Evolutionary conservation across 1,284 basidiomycete genomes (phyloP), one percentile per base, ranked within the genome.

Genomic region (Kwoniella shivajii): DNA sequence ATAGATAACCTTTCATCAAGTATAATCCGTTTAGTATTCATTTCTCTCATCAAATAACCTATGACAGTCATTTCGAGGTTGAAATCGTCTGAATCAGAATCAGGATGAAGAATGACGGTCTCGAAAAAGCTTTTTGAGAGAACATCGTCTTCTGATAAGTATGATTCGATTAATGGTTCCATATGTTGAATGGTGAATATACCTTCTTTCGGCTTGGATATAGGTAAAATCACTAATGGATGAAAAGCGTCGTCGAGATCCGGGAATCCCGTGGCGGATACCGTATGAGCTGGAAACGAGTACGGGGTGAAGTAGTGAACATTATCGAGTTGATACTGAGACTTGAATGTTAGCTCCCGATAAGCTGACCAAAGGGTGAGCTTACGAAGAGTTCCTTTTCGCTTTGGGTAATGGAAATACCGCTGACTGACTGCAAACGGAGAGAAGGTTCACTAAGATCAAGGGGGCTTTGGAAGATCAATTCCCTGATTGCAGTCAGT

Each of bases 101-200:
- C 30, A 7, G 47, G 50, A 9, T 34, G 31, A 7, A 61, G 29
- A 41, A 57, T 30, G 34, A 55, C 38, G 14, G 50, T 57, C n/a
- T 46, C 38, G 29, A 57, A 56, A 33, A 41, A 55, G 4, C 30
- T 7, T 20, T 10, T 13, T 5, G 59, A 33, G 18, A 57, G 42
- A 31, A 61, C 59, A 33, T 61, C 59, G 37, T 57, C 59, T 27
- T 51, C 29, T 5, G 31, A 13, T 6, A 57, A 27, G 24, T 61
- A 61, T 3, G 26, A n/a, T 18, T 52, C 30, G 16, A 52, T 22
- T 9, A 52, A 1, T 24, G 50, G 50, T 26, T 18, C 10, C 1
- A 52, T n/a, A 30, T 36, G 38, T 26, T 52, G 38, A 11, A 30
- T 9, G 20, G 50, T 52, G 29, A 52, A 18, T 34, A 44, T 44